Evolutionary conservation across 495 filamentous ascomycete genomes (phyloP).

Genomic region (Bryoglossum gracile): DNA sequence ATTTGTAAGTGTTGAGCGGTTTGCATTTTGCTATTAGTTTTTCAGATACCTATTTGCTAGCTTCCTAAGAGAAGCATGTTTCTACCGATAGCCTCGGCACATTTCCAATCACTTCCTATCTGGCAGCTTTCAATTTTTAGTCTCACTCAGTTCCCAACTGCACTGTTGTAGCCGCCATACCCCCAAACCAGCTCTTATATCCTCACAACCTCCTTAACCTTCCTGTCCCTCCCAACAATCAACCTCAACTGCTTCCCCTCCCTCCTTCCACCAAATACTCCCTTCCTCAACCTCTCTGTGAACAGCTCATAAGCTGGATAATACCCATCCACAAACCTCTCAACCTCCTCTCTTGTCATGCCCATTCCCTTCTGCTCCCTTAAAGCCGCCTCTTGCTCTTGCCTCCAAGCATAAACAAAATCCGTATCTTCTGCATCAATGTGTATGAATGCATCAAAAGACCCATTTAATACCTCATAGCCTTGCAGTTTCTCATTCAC

Average conservation of each 20-base stretch:
- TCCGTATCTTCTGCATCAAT: slow-evolving; percentile 72
- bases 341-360: slow-evolving; percentile 59
- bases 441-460: slow-evolving; percentile 76
- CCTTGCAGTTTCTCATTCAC: slow-evolving; percentile 60
- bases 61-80: too few species aligned
- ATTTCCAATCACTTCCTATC: too few species aligned
- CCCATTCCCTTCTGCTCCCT: slow-evolving; percentile 57
- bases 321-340: slow-evolving; percentile 49
- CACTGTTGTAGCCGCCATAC: neutral
- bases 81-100: too few species aligned
- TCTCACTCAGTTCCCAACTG: too few species aligned
- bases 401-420: slow-evolving; percentile 84
- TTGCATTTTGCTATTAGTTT: slow-evolving; percentile 11
- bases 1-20: neutral
- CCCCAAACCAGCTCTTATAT: slow-evolving; percentile 6
- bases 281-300: slow-evolving; percentile 56
- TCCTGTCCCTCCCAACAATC: slow-evolving; percentile 60
- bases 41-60: too few species aligned
- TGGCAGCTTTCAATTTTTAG: too few species aligned
- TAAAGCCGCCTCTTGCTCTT: slow-evolving; percentile 70
- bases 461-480: slow-evolving; percentile 70
- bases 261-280: slow-evolving; percentile 43
- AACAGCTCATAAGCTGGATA: slow-evolving; percentile 64
- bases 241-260: slow-evolving; percentile 58
- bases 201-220: slow-evolving; percentile 43